Base-by-base conservation (phyloP, 2,329 filamentous ascomycete genomes). In the Fusarium xyrophilum region DNA sequence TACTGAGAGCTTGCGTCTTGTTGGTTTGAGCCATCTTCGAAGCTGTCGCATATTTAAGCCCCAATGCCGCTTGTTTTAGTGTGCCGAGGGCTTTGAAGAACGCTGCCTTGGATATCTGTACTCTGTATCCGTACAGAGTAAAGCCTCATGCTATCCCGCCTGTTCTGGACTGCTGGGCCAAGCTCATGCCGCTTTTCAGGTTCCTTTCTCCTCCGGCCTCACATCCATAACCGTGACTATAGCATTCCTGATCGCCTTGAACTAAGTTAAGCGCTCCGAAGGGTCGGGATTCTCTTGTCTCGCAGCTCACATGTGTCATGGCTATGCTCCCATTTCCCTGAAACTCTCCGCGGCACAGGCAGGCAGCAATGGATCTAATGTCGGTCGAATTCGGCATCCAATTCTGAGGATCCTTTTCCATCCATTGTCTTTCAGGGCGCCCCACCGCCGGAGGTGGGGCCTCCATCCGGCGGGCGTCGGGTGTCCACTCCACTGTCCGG, bases 1-100 rank as follows among this genome's bases (percentile, higher is more conserved):
- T 23, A 30, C 35, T 42, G 35, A 50, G 32, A 38, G 52, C 40
- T 33, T 55, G 56, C 30, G 11, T 39, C 43, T 50, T 54, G 46
- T 56, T 65, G 47, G 46, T 57, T 53, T 50, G 48, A 42, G 50
- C 59, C 36, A 47, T 52, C 52, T 52, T 62, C 42, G 46, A 47
- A 56, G 44, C 44, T n/a, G 4, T 23, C 35, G 25, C 23, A 19
- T 15, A 40, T 30, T 40, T 27, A 30, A 53, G 30, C 47, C 48
- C 14, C 27, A 55, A 33, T 51, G 39, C 40, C 57, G 30, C 19
- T 36, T 11, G 14, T 40, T 30, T 30, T 21, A 36, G 23, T 33
- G 17, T 30, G 43, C n/a, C 15, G 53, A 36, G 30, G 40, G n/a
- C 32, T 28, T 46, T 53, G 38, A 44, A 57, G 36, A 54, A 53